These are phyloP conservation scores for Magnusiomyces tetraspermus DNA, from an alignment of 1,139 yeast genomes.

Conservation along the genomic window DNA sequence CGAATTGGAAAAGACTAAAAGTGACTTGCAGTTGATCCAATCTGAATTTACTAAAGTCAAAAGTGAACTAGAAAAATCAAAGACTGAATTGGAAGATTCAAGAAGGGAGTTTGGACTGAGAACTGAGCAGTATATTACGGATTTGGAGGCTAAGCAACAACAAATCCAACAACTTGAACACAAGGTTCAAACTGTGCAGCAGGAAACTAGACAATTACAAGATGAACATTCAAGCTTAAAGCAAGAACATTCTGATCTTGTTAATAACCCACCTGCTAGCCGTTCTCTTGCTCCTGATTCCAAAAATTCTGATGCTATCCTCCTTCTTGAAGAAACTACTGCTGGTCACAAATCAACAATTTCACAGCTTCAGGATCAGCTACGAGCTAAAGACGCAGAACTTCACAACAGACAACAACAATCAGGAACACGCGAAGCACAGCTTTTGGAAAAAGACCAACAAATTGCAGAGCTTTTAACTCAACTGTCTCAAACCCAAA, in stretches of 20 bases:
- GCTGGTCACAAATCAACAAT: not conserved
- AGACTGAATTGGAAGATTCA: conserved; percentile 4
- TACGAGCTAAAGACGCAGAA: not conserved
- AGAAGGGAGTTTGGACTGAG: conserved; percentile 6
- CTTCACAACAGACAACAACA: not conserved
- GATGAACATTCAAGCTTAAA: conserved; percentile 13
- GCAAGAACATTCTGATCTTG: conserved; percentile 16
- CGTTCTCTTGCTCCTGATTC: conserved; percentile 13
- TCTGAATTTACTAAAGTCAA: too few species aligned
- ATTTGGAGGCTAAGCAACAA: conserved; percentile 13
- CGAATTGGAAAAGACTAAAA: not conserved
- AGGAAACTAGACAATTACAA: conserved; percentile 7
- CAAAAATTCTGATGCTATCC: not conserved
- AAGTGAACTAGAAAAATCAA: not conserved
- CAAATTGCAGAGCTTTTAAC: not conserved
- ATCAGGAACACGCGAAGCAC: not conserved
- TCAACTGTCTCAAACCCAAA: not conserved
- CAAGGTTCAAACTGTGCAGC: conserved; percentile 12
- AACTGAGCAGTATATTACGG: conserved; percentile 8
- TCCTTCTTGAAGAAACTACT: not conserved
- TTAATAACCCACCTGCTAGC: conserved; percentile 17
- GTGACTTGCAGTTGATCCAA: too few species aligned
- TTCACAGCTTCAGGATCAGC: conserved; percentile 10
- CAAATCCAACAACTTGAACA: conserved; percentile 8
- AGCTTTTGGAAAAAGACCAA: not conserved